Conservation (phyloP, 2,329 filamentous ascomycete species). For the Calonectria henricotiae region DNA sequence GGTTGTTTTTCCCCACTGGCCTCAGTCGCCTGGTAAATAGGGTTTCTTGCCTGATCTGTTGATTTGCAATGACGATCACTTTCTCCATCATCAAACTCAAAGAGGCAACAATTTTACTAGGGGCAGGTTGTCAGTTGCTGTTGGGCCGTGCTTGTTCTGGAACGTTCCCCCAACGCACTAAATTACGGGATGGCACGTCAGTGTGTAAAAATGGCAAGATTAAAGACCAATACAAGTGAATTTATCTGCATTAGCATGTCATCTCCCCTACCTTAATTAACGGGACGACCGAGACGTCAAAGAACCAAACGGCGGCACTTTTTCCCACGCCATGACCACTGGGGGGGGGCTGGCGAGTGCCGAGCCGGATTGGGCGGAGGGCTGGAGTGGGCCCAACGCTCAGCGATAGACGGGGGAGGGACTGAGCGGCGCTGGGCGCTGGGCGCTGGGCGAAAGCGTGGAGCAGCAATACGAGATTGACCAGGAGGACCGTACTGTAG, state of each 20-base stretch:
- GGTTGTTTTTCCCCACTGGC: not conserved
- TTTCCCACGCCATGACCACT: not conserved
- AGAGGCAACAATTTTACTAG: not conserved
- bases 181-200: not conserved
- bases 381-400: not conserved
- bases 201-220: too few relatives aligned
- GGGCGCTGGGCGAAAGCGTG: not conserved
- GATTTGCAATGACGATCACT: slow-evolving; percentile 1
- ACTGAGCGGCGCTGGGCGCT: not conserved
- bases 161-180: not conserved
- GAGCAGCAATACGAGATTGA: slow-evolving; percentile 12
- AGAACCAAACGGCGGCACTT: not conserved
- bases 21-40: not conserved
- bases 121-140: too few relatives aligned
- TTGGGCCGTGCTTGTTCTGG: not conserved
- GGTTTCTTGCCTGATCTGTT: not conserved
- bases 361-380: not conserved
- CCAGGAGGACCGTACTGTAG: slow-evolving; percentile 9
- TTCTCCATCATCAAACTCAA: slow-evolving; percentile 20
- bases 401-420: too few relatives aligned
- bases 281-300: too few relatives aligned
- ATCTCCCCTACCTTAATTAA: too few relatives aligned
- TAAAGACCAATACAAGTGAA: not conserved
- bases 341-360: not conserved
- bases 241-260: too few relatives aligned